Evolutionary conservation across 768 basidiomycete species (phyloP).

Genomic region (Leccinum longicurvipes): DNA sequence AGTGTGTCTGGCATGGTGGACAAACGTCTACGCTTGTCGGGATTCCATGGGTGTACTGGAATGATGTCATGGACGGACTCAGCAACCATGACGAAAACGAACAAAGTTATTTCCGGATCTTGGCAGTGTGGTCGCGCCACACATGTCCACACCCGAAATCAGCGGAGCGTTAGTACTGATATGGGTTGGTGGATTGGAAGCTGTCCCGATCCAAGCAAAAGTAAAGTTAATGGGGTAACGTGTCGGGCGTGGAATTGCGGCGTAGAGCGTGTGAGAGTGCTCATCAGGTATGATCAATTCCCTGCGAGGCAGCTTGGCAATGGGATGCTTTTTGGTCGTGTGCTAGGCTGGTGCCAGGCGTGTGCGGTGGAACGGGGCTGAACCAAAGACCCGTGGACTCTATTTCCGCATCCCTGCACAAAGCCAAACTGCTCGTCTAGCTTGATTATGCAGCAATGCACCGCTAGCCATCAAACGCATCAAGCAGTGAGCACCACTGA

Average conservation of each 20-base stretch:
- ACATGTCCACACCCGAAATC: background rate
- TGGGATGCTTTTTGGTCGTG: background rate
- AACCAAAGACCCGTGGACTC: background rate
- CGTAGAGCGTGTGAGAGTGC: background rate
- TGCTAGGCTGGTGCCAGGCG: background rate
- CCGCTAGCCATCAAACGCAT: background rate
- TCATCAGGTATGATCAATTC: background rate
- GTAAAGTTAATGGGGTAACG: background rate
- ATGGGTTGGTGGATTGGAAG: background rate
- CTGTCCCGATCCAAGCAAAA: background rate
- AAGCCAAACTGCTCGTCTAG: background rate
- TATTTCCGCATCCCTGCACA: conserved; percentile 15
- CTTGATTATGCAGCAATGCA: too few species aligned
- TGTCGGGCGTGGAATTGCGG: background rate
- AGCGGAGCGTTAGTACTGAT: background rate
- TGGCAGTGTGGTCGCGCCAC: background rate
- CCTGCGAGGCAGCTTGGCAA: background rate
- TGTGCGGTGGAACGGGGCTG: background rate
- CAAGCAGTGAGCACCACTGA: background rate
- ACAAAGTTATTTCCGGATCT: conserved; percentile 4
- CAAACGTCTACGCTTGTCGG: too few species aligned
- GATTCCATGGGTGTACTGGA: background rate
- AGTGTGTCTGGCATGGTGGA: background rate
- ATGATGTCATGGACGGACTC: background rate
- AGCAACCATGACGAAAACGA: background rate